Conservation (phyloP, 495 filamentous ascomycete species). For the Rostrohypoxylon terebratum region DNA sequence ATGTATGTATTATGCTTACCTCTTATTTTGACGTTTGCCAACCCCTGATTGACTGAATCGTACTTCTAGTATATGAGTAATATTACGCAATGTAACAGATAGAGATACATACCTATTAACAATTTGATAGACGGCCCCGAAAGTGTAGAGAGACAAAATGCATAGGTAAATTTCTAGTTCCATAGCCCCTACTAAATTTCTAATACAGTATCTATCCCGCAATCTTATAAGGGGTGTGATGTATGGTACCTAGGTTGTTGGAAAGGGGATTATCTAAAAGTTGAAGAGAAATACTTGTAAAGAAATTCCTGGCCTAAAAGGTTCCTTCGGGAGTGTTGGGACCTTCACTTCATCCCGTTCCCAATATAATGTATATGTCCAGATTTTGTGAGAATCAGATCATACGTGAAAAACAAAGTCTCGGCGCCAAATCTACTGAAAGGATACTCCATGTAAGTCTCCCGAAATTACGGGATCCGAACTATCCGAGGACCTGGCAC, state of each 20-base stretch:
- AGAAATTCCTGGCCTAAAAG: no score
- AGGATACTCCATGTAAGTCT: not conserved
- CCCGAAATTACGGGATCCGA: constrained; percentile 10
- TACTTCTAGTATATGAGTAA: not conserved
- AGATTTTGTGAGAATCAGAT: not conserved
- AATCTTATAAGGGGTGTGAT: no score
- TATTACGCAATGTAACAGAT: not conserved
- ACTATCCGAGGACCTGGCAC: constrained; percentile 22
- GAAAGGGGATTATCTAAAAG: no score
- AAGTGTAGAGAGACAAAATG: not conserved
- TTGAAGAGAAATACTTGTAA: no score
- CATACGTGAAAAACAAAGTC: not conserved
- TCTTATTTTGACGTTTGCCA: constrained; percentile 36
- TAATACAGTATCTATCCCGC: no score
- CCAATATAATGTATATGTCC: no score
- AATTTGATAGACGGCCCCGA: constrained; percentile 1
- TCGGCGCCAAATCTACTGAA: not conserved
- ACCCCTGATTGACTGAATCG: constrained; percentile 28
- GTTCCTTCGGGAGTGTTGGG: no score
- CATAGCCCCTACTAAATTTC: no score
- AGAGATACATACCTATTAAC: not conserved
- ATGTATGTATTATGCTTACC: constrained; percentile 32
- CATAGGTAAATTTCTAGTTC: no score
- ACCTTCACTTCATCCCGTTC: no score
- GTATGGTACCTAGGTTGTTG: no score